phyloP scores from a whole-genome alignment of 768 basidiomycete genomes.

The Phylloporus sp. region DNA sequence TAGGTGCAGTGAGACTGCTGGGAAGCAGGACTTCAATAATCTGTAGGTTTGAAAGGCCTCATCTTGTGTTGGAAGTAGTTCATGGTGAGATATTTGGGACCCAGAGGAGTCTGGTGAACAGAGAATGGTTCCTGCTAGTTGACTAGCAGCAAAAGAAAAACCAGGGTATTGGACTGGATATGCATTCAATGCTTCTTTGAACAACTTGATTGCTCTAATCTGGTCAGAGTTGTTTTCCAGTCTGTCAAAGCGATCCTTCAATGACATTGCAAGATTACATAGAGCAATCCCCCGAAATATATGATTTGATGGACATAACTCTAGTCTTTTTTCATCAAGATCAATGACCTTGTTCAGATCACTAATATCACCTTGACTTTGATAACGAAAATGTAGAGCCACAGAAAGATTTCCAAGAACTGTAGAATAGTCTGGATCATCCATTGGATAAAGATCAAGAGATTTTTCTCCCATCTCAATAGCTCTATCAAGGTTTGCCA shows the following conservation, averaged over 20 bases:
- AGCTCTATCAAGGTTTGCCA: neutral
- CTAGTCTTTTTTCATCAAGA: neutral
- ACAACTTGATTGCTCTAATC: neutral
- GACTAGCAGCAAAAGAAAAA: neutral
- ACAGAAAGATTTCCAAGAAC: neutral
- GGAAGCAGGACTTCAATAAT: neutral
- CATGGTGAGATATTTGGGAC: neutral
- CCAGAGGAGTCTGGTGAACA: neutral
- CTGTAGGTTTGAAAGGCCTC: neutral
- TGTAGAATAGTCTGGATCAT: no score
- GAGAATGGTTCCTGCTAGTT: neutral
- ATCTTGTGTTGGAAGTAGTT: neutral
- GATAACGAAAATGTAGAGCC: neutral
- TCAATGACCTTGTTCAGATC: neutral
- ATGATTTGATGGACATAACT: neutral
- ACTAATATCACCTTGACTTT: neutral
- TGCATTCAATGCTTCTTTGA: neutral
- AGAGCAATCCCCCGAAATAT: neutral
- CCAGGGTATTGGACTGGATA: neutral
- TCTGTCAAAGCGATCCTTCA: neutral
- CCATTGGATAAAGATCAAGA: neutral
- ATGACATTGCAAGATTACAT: neutral
- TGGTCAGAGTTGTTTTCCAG: neutral
- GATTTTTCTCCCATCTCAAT: neutral
- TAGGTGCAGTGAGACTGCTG: neutral